Evolutionary conservation across 306 rosid genomes (phyloP).

Genomic region (Vigna radiata): DNA sequence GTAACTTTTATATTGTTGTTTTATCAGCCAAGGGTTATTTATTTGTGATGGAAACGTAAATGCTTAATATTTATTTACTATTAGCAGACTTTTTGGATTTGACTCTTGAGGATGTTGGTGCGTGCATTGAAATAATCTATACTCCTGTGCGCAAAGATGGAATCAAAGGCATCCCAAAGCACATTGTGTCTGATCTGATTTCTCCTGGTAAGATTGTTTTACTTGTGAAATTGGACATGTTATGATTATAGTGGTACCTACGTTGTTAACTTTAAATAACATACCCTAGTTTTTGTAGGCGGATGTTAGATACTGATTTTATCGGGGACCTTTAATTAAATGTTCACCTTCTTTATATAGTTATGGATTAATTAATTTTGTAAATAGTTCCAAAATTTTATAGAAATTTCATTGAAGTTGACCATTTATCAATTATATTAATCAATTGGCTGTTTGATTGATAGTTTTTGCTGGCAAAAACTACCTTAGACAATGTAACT

Average conservation of each 20-base stretch:
- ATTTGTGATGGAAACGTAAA: constrained; percentile 33
- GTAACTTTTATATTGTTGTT: constrained; percentile 54
- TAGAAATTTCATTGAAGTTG: background rate
- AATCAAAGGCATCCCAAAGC: constrained; percentile 67
- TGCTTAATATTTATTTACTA: constrained; percentile 36
- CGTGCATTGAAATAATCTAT: constrained; percentile 74
- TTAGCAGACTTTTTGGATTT: constrained; percentile 76
- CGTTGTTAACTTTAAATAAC: background rate
- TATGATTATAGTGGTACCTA: constrained; percentile 14
- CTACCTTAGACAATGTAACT: background rate
- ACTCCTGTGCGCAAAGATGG: constrained; percentile 89
- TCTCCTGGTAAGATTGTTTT: constrained; percentile 66
- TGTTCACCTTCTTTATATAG: background rate
- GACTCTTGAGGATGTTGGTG: constrained; percentile 84
- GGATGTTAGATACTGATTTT: constrained; percentile 14
- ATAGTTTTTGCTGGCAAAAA: background rate
- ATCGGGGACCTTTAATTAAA: constrained; percentile 15
- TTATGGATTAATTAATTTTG: background rate
- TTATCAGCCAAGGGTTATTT: constrained; percentile 29
- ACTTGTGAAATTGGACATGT: constrained; percentile 20
- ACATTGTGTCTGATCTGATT: constrained; percentile 62
- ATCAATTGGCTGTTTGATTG: background rate
- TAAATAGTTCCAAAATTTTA: constrained; percentile 7
- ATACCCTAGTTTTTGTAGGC: constrained; percentile 20
- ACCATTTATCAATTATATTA: background rate